Percentiles rank a stretch among this genome's conserved stretches.
Conservation (phyloP, 106 monocot genomes). For the Posidonia australis region DNA sequence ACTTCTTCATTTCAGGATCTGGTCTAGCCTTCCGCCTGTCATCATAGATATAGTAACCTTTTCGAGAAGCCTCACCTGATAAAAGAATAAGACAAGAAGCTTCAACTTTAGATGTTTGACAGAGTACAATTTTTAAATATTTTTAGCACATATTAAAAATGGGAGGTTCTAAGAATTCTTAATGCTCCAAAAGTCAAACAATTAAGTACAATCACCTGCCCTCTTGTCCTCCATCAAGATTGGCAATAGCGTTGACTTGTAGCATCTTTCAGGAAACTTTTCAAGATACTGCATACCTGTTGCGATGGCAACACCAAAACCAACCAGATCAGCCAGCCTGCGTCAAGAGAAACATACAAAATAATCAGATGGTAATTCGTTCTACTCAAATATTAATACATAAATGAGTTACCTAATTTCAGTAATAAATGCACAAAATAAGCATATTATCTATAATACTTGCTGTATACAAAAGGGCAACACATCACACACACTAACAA, state of each 20-base stretch:
- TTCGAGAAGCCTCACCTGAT: constrained; percentile 71
- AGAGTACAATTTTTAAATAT: background rate
- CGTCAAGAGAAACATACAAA: background rate
- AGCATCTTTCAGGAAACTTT: constrained; percentile 79
- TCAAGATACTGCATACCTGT: constrained; percentile 68
- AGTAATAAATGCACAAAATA: background rate
- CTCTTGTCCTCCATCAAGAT: constrained; percentile 82
- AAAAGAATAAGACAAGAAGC: background rate
- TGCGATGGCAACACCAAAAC: constrained; percentile 77
- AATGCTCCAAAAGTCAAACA: background rate
- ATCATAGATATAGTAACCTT: constrained; percentile 86
- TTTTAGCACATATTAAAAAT: background rate
- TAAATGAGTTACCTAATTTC: background rate
- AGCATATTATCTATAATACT: background rate
- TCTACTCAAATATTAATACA: background rate
- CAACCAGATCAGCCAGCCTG: constrained; percentile 85
- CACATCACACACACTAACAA: no score
- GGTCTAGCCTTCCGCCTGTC: constrained; percentile 65
- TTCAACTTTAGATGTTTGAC: background rate
- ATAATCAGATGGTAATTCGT: background rate
- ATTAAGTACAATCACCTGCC: constrained; percentile 35
- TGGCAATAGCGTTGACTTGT: constrained; percentile 63
- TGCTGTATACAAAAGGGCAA: no score
- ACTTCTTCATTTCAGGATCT: constrained; percentile 72
- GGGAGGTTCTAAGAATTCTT: background rate